Conservation (phyloP, 129 eudicot species). For the Logfia minima region DNA sequence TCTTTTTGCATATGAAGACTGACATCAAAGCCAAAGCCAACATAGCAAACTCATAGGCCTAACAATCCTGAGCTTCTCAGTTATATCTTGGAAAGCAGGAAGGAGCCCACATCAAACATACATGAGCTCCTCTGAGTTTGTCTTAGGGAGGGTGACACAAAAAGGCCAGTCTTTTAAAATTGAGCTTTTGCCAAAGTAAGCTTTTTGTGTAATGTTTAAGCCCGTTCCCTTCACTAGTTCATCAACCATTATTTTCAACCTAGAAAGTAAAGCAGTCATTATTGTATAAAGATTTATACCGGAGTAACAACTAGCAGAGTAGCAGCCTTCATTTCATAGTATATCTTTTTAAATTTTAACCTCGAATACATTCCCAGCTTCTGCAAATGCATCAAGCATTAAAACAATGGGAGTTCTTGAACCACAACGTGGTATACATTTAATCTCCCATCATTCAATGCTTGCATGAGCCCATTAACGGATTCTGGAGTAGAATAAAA, state of each 20-base stretch:
- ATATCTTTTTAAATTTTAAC: neutral
- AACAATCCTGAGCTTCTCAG: conserved; percentile 65
- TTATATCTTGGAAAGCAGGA: neutral
- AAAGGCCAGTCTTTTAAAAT: no score
- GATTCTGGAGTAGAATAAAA: no score
- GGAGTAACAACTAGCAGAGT: neutral
- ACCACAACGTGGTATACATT: no score
- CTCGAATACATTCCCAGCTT: neutral
- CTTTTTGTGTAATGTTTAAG: no score
- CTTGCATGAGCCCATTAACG: neutral
- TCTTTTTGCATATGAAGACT: neutral
- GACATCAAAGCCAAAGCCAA: conserved; percentile 94
- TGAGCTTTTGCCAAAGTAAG: no score
- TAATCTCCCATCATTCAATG: no score
- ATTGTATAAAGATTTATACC: neutral
- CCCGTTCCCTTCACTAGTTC: neutral
- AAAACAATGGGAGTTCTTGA: no score
- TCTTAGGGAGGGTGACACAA: no score
- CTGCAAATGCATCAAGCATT: neutral
- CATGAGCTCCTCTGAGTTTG: no score
- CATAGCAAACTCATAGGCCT: conserved; percentile 79
- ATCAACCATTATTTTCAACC: neutral
- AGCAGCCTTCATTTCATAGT: neutral
- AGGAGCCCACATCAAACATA: no score
- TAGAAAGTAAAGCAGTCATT: no score